Percentiles rank a stretch among this genome's conserved stretches.
Conservation (phyloP, 2,329 filamentous ascomycete genomes). For the Alternaria triticina region DNA sequence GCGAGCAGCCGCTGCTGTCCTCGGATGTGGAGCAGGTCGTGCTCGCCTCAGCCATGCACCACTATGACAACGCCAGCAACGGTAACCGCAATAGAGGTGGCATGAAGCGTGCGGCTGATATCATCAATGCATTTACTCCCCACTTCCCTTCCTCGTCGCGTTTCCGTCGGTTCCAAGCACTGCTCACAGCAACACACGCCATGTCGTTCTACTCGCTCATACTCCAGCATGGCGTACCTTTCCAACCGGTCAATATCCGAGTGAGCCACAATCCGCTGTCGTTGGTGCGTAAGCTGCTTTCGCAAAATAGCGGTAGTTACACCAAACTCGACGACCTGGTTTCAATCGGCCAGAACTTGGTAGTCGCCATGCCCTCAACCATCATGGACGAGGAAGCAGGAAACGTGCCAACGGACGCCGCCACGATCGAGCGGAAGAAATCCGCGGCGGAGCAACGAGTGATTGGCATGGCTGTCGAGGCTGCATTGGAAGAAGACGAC, state of each 20-base stretch:
- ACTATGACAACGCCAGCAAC: conserved; percentile 84
- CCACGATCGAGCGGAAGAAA: conserved; percentile 40
- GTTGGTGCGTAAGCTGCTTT: conserved; percentile 74
- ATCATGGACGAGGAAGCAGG: conserved; percentile 58
- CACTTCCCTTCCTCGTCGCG: conserved; percentile 61
- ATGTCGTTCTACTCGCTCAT: conserved; percentile 79
- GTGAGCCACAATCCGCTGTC: conserved; percentile 77
- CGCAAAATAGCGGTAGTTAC: conserved; percentile 77
- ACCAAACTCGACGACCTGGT: conserved; percentile 76
- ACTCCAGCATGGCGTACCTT: conserved; percentile 79
- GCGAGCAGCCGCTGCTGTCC: conserved; percentile 57
- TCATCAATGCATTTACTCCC: conserved; percentile 66
- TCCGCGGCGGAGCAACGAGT: conserved; percentile 68
- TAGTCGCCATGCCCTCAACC: conserved; percentile 48
- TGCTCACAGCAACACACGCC: conserved; percentile 75
- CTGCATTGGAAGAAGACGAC: conserved; percentile 75
- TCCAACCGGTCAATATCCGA: conserved; percentile 78
- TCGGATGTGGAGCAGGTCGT: conserved; percentile 66
- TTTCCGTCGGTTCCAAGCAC: conserved; percentile 64
- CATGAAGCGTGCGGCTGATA: conserved; percentile 72
- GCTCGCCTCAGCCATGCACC: conserved; percentile 67
- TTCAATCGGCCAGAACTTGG: conserved; percentile 71
- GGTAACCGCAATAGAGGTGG: conserved; percentile 77
- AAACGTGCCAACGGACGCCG: conserved; percentile 39
- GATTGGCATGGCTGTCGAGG: conserved; percentile 80